Base-by-base conservation (phyloP, 768 basidiomycete species). In the Auricularia cornea region DNA sequence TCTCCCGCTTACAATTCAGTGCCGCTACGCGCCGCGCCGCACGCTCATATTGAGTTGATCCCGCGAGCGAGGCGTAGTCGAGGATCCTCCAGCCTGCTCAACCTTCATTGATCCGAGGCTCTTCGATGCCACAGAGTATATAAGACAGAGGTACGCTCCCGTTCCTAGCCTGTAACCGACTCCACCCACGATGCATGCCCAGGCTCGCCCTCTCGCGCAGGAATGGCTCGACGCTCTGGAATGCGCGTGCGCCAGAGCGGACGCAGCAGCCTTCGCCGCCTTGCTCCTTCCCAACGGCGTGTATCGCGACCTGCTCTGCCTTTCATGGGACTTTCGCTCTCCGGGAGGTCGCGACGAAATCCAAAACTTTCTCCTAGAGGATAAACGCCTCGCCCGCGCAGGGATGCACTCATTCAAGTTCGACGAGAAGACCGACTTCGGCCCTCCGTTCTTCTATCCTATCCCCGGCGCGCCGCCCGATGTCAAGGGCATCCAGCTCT, bases 271-370 rank as follows among this genome's bases (percentile, higher is more conserved):
- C 8, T 29, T 57, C 30, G 18, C 16, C 18, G 54, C 54, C 8
- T 26, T 57, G 26, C 30, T 57, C 10, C 54, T 57, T 30, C 54
- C 54, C 20, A 11, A 57, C 54, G 54, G 54, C 6, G 54, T 57
- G 54, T 31, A 57, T 57, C 72, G 78, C 6, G 80, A 82, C 65
- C 60, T 78, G 33, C 74, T 81, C 59, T 70, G 74, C 14, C 78
- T 82, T 66, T 75, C 74, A 1, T 81, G 80, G 80, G 72, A 78
- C 65, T 73, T 72, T 40, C 76, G 78, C 31, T 67, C 78, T 2
- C 70, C 80, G 5, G 64, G 69, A 29, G 77, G 77, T 3, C 71
- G 52, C n/a, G 70, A 70, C 1, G 74, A 73, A 40, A 77, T 81
- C 23, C 52, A 69, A 1, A 62, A 69, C 20, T 57, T 57, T 31